Evolutionary conservation across 108 stramenopile genomes (phyloP), one percentile per base, ranked within the genome.

Genomic region (Discostella stelligeroides): DNA sequence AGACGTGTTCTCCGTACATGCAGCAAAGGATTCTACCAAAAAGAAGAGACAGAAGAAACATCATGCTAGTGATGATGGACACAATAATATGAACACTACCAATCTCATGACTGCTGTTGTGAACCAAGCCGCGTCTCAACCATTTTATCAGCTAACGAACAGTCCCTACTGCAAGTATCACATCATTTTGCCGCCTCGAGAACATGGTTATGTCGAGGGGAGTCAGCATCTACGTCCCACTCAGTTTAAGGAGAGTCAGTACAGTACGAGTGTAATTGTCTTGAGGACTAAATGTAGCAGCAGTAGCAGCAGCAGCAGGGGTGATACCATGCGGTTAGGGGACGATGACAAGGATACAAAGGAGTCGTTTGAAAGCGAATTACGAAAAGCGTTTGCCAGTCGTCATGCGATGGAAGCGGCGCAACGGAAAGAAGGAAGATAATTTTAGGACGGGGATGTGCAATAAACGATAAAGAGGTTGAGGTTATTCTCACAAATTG

Each of bases 131-230:
- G 79, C 79, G 49, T 48, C 41, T 9, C 38, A 53, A 6, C 70
- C 74, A 0, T 80, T 75, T 30, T 8, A 70, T 18, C 40, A 25
- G 21, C 39, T 80, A 18, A 34, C 70, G 25, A 27, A 47, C 20
- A 67, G 55, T 57, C 54, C 60, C 11, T 24, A 74, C 25, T 75
- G 63, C 57, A 57, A 40, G 38, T 49, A 39, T 45, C 88, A 92
- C 62, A 66, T 85, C 34, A 50, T 82, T 11, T 70, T 90, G 3
- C 50, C 67, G 12, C 72, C 88, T 6, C 48, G 85, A 57, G 81
- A 88, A 21, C 89, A 90, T 61, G 92, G 89, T 6, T 92, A 87
- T 47, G 59, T 86, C 12, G 89, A 90, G 66, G 91, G 89, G 24
- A 71, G 89, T 10, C 88, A 88, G 53, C 92, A 92, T 73, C 40